Evolutionary conservation across 2,329 filamentous ascomycete species (phyloP), one percentile per base, ranked within the genome.

Genomic region (Paraphaeosphaeria sporulosa): DNA sequence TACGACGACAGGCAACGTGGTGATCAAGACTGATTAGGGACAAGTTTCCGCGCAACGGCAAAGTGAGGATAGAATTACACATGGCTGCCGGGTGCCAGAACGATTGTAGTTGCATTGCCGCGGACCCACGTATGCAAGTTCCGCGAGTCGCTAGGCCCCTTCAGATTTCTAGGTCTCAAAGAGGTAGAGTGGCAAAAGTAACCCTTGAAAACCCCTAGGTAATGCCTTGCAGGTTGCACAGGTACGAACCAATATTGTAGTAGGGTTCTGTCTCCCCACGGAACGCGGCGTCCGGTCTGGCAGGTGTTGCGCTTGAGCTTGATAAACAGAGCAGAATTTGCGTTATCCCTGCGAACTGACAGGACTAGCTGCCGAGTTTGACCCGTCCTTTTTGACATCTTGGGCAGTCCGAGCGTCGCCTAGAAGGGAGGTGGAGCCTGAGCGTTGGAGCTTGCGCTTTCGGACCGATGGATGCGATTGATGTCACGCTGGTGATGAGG

Each of bases 281-380:
- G 36, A 10, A 34, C 40, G 21, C 32, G 21, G 34, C 19, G 8
- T 52, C 34, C 6, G 10, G 19, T 27, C 12, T 27, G n/a, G 49
- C 36, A 40, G 19, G 36, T 40, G 34, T 25, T 25, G 44, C 44
- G 44, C 6, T 47, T 47, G 25, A 21, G 13, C 25, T 47, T 17
- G 17, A 21, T 19, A 34, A 21, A 12, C 49, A 34, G 34, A n/a
- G 34, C 34, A 42, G 49, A 52, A 17, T 52, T 40, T 52, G 49
- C 49, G 17, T 12, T 42, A 52, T 52, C 49, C 49, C 17, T 52
- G 49, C 49, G 32, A 27, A 7, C 19, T 40, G 34, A 52, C 49
- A 42, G 49, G 34, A 15, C 49, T 40, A 40, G 32, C 34, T 34
- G 47, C 47, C 47, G 17, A n/a, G n/a, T n/a, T n/a, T 19, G n/a